A percentile compares a stretch with the other conserved stretches of the same genome.
phyloP scores from a whole-genome alignment of 192 early-diverging fungal species.

The Spizellomyces sp. region DNA sequence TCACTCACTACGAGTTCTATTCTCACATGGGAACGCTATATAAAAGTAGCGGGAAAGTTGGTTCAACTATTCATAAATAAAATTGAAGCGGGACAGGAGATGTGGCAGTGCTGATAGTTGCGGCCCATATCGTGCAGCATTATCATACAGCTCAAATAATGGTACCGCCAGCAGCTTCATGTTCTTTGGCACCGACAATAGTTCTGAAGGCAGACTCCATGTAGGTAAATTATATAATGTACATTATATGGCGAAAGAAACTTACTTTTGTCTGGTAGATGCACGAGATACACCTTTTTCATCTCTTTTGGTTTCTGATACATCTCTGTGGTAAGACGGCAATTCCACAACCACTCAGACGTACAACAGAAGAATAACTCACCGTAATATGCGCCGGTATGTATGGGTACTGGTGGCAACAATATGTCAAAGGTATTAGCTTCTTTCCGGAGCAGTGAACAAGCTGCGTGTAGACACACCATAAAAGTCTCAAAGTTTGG shows the following conservation, averaged over 20 bases:
- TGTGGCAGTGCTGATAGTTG: conserved; percentile 70
- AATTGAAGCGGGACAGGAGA: conserved; percentile 55
- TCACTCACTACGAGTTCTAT: too few species aligned
- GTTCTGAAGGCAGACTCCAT: conserved; percentile 40
- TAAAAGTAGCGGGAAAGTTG: too few species aligned
- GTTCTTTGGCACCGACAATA: conserved; percentile 73
- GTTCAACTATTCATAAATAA: conserved; percentile 36
- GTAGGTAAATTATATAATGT: neutral
- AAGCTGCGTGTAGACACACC: conserved; percentile 46
- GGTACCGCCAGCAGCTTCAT: conserved; percentile 80
- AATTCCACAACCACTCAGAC: neutral
- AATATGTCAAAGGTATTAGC: neutral
- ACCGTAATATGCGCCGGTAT: conserved; percentile 74
- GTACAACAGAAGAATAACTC: neutral
- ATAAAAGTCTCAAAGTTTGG: conserved; percentile 77
- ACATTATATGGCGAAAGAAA: neutral
- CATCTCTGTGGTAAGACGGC: conserved; percentile 1
- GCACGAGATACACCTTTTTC: conserved; percentile 72
- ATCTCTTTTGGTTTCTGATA: conserved; percentile 71
- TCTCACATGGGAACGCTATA: too few species aligned
- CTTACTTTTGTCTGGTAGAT: conserved; percentile 71
- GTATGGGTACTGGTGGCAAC: conserved; percentile 68
- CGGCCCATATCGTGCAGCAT: conserved; percentile 72
- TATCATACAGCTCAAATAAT: conserved; percentile 78
- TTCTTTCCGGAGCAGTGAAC: neutral